Percentiles rank a stretch among this genome's conserved stretches.
Evolutionary conservation across 257 asterid genomes (phyloP).

Genomic region (Salvia rosmarinus): DNA sequence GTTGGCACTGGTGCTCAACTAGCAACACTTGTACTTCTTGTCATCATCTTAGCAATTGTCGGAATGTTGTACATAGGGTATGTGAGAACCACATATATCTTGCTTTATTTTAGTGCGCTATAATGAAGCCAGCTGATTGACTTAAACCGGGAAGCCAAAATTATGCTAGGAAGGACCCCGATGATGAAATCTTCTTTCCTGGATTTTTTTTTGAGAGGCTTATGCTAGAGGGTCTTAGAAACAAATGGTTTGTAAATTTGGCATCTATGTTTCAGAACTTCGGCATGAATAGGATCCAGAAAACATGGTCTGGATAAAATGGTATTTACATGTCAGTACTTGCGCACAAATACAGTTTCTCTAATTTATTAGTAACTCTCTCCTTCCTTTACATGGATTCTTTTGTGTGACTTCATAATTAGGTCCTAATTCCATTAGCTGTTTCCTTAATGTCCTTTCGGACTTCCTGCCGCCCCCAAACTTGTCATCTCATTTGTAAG

Average conservation of each 20-base stretch:
- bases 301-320: not conserved
- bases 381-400: not conserved
- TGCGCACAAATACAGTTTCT: not conserved
- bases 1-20: constrained; percentile 96
- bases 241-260: not conserved
- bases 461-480: not conserved
- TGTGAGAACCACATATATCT: constrained; percentile 25
- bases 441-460: constrained; percentile 7
- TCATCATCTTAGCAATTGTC: constrained; percentile 67
- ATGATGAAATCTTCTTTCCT: not conserved
- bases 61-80: constrained; percentile 90
- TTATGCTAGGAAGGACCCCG: not conserved
- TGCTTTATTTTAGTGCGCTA: constrained; percentile 22
- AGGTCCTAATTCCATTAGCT: not conserved
- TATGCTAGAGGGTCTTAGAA: not conserved
- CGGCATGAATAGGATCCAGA: not conserved
- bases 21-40: constrained; percentile 71
- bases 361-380: not conserved
- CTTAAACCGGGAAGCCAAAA: not conserved
- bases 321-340: not conserved
- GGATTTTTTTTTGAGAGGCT: constrained; percentile 17
- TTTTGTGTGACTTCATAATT: not conserved
- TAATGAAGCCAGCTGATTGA: constrained; percentile 18
- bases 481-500: constrained; percentile 16
- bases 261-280: not conserved